Percentiles rank a stretch among this genome's conserved stretches.
Evolutionary conservation across 345 rosid species (phyloP).

Genomic region (Streptanthus diversifolius): DNA sequence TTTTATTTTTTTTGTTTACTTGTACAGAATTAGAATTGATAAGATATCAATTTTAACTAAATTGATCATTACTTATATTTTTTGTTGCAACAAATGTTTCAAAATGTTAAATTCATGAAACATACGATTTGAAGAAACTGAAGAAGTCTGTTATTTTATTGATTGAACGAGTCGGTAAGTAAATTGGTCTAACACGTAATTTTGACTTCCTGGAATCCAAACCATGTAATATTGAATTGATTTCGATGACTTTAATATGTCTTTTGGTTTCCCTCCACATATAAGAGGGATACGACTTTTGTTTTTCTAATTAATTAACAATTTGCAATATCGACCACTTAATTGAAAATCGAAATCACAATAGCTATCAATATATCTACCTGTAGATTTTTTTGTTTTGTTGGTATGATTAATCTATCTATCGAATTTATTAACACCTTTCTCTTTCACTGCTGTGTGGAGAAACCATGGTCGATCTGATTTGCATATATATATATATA

Average conservation of each 20-base stretch:
- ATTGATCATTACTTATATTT: background rate
- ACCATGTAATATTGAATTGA: background rate
- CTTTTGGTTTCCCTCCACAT: background rate
- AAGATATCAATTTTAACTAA: background rate
- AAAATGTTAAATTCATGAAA: background rate
- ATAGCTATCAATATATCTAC: slow-evolving; percentile 7
- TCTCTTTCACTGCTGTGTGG: background rate
- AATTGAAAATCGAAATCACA: background rate
- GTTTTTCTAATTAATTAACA: background rate
- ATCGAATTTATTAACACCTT: background rate
- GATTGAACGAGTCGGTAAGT: background rate
- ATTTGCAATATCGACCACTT: background rate
- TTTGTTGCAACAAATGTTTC: background rate
- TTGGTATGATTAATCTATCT: background rate
- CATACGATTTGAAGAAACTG: background rate
- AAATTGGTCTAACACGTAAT: background rate
- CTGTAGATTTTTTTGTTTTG: background rate
- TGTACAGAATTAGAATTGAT: background rate
- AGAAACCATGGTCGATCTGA: background rate
- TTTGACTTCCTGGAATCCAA: background rate
- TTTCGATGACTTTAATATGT: background rate
- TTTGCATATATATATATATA: background rate
- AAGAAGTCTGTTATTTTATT: background rate
- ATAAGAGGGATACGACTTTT: slow-evolving; percentile 23
- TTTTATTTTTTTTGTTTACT: background rate